Conservation (phyloP, 2,329 filamentous ascomycete species). For the Anisogramma anomala region DNA sequence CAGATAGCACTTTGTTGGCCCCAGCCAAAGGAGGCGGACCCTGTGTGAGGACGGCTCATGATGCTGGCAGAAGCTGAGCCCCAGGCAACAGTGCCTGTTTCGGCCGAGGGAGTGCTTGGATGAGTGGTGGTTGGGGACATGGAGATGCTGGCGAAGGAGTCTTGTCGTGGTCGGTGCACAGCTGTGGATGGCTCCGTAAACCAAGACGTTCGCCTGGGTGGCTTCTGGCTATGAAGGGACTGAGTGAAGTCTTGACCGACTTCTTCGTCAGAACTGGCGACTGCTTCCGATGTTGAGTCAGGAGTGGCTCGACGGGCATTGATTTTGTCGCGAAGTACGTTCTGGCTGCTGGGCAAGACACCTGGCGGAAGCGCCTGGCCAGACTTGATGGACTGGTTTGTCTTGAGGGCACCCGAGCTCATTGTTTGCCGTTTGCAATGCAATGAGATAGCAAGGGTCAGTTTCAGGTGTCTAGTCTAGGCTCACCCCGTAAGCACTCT, state of each 20-base stretch:
- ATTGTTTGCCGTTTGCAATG: constrained; percentile 25
- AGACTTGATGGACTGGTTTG: constrained; percentile 39
- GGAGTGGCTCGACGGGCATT: constrained; percentile 76
- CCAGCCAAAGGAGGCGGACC: constrained; percentile 51
- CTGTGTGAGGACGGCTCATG: constrained; percentile 35
- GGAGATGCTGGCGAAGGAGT: constrained; percentile 63
- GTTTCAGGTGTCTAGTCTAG: background rate
- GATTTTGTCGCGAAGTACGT: constrained; percentile 61
- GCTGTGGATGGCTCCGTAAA: constrained; percentile 67
- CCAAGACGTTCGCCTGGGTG: constrained; percentile 69
- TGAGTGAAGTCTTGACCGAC: constrained; percentile 44
- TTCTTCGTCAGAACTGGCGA: constrained; percentile 93
- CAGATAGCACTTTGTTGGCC: constrained; percentile 63
- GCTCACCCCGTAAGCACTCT: background rate
- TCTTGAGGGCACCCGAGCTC: constrained; percentile 40
- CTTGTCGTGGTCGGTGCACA: constrained; percentile 45
- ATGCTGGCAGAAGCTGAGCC: constrained; percentile 35
- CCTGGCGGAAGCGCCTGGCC: constrained; percentile 32
- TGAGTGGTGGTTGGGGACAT: constrained; percentile 73
- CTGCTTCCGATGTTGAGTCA: constrained; percentile 64
- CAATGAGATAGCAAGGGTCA: background rate
- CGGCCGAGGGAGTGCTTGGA: constrained; percentile 65
- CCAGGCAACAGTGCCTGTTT: constrained; percentile 45
- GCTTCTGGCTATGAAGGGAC: constrained; percentile 43
- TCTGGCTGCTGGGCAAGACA: constrained; percentile 46